Conservation (phyloP, 2,329 filamentous ascomycete species). For the Aspergillus aculeatus region DNA sequence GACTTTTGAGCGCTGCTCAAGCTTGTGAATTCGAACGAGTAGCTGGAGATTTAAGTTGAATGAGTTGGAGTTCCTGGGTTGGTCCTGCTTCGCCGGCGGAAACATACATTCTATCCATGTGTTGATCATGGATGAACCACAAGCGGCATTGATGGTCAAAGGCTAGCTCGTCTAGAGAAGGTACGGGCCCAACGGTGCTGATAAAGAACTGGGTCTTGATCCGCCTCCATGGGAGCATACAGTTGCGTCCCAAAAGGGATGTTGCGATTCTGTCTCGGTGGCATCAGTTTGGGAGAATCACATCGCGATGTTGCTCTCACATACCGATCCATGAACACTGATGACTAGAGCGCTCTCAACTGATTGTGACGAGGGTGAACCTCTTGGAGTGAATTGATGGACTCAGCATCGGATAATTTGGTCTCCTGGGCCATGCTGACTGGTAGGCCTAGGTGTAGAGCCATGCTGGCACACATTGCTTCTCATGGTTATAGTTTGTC, state of each 20-base stretch:
- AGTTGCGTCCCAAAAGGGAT: background rate
- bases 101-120: conserved; percentile 1
- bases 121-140: conserved; percentile 6
- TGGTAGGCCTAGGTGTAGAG: no score
- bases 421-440: no score
- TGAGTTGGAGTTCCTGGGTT: no score
- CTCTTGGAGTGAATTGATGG: background rate
- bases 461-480: conserved; percentile 1
- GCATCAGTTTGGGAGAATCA: background rate
- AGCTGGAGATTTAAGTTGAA: background rate
- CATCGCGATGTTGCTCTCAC: background rate
- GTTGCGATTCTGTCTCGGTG: background rate
- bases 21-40: background rate
- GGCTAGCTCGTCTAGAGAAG: conserved; percentile 1
- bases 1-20: background rate
- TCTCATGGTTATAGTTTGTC: background rate
- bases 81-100: background rate
- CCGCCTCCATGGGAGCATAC: background rate
- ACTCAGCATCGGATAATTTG: background rate
- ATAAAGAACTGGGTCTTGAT: background rate
- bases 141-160: conserved; percentile 5
- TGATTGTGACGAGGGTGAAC: no score
- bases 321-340: conserved; percentile 3
- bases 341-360: conserved; percentile 2
- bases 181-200: background rate